A percentile compares a stretch with the other conserved stretches of the same genome.
These are phyloP conservation scores for Colletotrichum truncatum DNA, from an alignment of 2,329 filamentous ascomycete genomes.

Conservation along the genomic window DNA sequence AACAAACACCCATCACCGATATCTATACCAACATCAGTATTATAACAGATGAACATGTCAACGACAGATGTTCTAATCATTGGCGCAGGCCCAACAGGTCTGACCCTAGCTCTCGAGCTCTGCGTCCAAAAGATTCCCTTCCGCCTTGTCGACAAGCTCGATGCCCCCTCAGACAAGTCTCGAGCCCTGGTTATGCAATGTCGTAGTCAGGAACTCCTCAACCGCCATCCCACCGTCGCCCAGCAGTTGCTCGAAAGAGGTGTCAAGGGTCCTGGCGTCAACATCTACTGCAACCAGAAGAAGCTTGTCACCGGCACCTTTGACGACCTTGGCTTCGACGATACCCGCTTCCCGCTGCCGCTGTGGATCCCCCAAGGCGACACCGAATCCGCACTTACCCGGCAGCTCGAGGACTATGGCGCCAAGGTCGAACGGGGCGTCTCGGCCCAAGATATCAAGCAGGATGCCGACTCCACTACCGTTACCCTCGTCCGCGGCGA, in stretches of 20 bases:
- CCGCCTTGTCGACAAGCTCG: constrained; percentile 47
- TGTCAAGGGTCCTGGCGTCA: constrained; percentile 45
- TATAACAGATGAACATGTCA: constrained; percentile 37
- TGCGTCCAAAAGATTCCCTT: constrained; percentile 41
- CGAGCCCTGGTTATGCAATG: constrained; percentile 57
- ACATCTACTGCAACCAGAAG: constrained; percentile 46
- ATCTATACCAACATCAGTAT: not conserved
- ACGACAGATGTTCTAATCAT: constrained; percentile 42
- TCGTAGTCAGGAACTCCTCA: constrained; percentile 59
- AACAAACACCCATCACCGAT: not conserved
- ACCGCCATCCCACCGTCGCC: constrained; percentile 49
- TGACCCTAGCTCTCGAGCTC: constrained; percentile 44
- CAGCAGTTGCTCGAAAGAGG: constrained; percentile 46
- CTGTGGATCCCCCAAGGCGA: constrained; percentile 44
- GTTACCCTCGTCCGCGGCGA: constrained; percentile 34
- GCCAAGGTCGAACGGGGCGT: constrained; percentile 39
- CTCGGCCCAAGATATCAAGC: constrained; percentile 38
- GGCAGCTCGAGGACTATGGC: constrained; percentile 37
- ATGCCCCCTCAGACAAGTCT: constrained; percentile 45
- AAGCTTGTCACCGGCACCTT: constrained; percentile 42
- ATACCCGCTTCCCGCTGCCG: constrained; percentile 42
- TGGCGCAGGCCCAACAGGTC: constrained; percentile 47
- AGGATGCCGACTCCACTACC: constrained; percentile 40
- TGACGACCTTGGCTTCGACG: constrained; percentile 38
- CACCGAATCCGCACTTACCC: constrained; percentile 44